Base-by-base conservation (phyloP, 805 yeast species). In the Candida bentonensis region DNA sequence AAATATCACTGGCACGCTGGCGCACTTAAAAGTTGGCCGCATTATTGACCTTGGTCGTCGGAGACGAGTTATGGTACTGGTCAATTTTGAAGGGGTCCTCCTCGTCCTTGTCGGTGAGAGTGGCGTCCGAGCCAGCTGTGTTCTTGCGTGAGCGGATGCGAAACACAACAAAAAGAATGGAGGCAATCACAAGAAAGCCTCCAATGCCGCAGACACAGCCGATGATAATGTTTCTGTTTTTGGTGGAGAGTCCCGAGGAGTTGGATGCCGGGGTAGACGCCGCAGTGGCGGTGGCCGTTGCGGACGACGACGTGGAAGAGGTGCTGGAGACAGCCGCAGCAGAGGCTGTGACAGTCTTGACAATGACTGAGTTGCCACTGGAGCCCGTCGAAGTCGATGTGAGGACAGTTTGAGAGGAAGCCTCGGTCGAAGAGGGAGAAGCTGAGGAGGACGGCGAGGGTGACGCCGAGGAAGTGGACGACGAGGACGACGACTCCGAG, bases 181-280 rank as follows among this genome's bases (percentile, higher is more conserved):
- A 65, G 5, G 63, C 62, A 33, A 66, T 42, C 1, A 66, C 55
- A n/a, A 76, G 51, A 1, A 85, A 80, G 1, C 76, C 74, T 42
- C 82, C 82, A 9, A 79, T 68, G 44, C 83, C 84, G 4, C 78
- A 77, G 21, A 73, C 77, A 47, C 77, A 74, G 26, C 84, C 84
- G 42, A 77, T 68, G 21, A 78, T 72, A 26, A 78, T 70, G 46
- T 67, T 72, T 45, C 70, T 30, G 36, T 30, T 17, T 22, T 39
- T 39, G 23, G 25, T 9, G 25, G n/a, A 11, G 23, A 9, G 15
- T 11, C 15, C 23, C 7, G 26, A 9, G 41, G 26, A 9, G 7
- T 9, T 11, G 25, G 26, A 11, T 4, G 23, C 5, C n/a, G 41
- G 4, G 25, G 26, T 13, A 22, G 23, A 4, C 5, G 41, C 11